Percentiles rank a stretch among this genome's conserved stretches.
Evolutionary conservation across 139 green algal genomes (phyloP).

Genomic region (Yamagishiella unicocca): DNA sequence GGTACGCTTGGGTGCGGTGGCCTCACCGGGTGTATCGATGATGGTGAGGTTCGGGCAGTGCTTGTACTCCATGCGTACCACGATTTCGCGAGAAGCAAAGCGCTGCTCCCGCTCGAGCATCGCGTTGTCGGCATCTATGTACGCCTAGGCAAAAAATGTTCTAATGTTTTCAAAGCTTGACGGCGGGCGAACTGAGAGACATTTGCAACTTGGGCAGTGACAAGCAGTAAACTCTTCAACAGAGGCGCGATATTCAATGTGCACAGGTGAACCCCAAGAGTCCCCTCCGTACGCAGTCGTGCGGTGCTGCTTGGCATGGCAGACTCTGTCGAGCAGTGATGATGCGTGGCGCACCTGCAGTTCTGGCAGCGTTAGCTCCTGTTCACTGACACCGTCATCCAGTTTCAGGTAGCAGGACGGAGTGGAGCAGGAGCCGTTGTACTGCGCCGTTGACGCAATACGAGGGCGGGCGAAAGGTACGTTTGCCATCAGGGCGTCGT

Average conservation of each 20-base stretch:
- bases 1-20: too few species aligned
- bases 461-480: neutral
- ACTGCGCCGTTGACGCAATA: too few species aligned
- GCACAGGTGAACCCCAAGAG: too few species aligned
- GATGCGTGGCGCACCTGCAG: slow-evolving; percentile 91
- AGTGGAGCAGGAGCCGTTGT: slow-evolving; percentile 85
- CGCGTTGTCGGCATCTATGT: slow-evolving; percentile 93
- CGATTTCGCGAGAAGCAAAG: slow-evolving; percentile 96
- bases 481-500: too few species aligned
- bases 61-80: slow-evolving; percentile 95
- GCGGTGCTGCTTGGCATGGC: too few species aligned
- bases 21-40: slow-evolving; percentile 94
- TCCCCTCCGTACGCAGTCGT: too few species aligned
- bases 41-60: slow-evolving; percentile 98
- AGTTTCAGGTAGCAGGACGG: slow-evolving; percentile 92
- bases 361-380: slow-evolving; percentile 88
- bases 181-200: too few species aligned
- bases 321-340: too few species aligned
- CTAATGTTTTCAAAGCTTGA: too few species aligned
- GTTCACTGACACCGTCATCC: slow-evolving; percentile 80
- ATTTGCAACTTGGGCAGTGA: too few species aligned
- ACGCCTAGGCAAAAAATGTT: slow-evolving; percentile 69
- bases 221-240: too few species aligned
- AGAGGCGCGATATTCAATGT: too few species aligned
- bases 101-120: slow-evolving; percentile 88